Evolutionary conservation across 139 green algal species (phyloP), one percentile per base, ranked within the genome.

Genomic region (Chlorella vulgaris): DNA sequence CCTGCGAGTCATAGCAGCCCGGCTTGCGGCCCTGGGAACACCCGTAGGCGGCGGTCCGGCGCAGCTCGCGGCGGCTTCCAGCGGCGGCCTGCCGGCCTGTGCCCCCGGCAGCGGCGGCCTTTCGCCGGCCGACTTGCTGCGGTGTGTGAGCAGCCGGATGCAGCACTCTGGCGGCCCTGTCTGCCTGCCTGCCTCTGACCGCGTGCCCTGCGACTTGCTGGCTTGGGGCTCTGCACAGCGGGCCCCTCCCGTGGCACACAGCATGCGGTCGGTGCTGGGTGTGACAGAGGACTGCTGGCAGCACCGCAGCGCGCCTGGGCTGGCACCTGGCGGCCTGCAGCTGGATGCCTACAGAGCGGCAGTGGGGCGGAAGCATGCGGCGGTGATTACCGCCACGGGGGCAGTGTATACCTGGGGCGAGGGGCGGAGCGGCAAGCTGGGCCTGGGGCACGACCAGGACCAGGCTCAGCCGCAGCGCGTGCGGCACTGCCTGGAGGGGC

Each of bases 371-470:
- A 80, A 83, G n/a, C 90, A 94, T 68, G 89, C 83, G 4, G 84
- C 84, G 18, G 77, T 94, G 21, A 66, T 93, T 26, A 92, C 91
- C 35, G 81, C 81, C 2, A 69, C 84, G 7, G 90, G 92, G 0
- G 88, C 90, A 83, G 62, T 94, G 65, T 94, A 93, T 84, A 88
- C 86, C 0, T 93, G 90, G 89, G 92, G 92, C 35, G 78, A 85
- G 70, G 91, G 91, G 7, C 61, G 68, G 1, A 89, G 76, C 15
- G 89, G 91, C 28, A 87, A 85, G 62, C 86, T 96, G 75, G 92
- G 92, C 0, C 85, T 90, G 38, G 92, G 92, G 3, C 85, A 89
- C 38, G 76, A 83, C n/a, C 60, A 85, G 50, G 83, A 90, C 83
- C 36, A 79, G 19, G 6, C 69, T 38, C 58, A 62, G 28, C 90